phyloP scores from a whole-genome alignment of 805 yeast genomes.

The Zygosaccharomyces siamensis region DNA sequence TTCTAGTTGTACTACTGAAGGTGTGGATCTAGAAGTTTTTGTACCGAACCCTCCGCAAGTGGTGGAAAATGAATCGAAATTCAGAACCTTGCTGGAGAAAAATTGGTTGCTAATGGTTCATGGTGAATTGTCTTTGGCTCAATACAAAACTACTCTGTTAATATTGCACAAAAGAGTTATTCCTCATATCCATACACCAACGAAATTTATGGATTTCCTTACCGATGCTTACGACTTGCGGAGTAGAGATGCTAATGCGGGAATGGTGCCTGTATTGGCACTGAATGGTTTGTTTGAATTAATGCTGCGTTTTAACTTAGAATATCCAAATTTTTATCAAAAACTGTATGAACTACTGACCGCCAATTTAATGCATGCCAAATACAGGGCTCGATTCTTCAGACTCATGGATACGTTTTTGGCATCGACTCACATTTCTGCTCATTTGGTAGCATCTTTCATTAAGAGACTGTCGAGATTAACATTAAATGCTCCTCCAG shows the following conservation, averaged over 20 bases:
- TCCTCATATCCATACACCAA: slow-evolving; percentile 76
- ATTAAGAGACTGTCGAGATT: slow-evolving; percentile 77
- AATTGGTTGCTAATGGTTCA: slow-evolving; percentile 58
- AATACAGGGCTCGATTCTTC: slow-evolving; percentile 81
- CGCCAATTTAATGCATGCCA: slow-evolving; percentile 67
- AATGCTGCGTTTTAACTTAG: slow-evolving; percentile 76
- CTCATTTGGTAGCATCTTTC: slow-evolving; percentile 80
- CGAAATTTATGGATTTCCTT: slow-evolving; percentile 84
- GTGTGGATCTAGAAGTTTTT: slow-evolving; percentile 37
- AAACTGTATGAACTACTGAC: slow-evolving; percentile 80
- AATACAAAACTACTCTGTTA: slow-evolving; percentile 63
- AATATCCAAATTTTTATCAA: slow-evolving; percentile 83
- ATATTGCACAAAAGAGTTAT: slow-evolving; percentile 79
- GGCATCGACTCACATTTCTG: slow-evolving; percentile 81
- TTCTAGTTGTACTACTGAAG: slow-evolving; percentile 30
- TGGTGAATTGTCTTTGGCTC: slow-evolving; percentile 44
- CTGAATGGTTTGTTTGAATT: slow-evolving; percentile 83
- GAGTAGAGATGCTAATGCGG: slow-evolving; percentile 28
- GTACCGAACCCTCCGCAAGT: slow-evolving; percentile 46
- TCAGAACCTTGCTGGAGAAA: slow-evolving; percentile 63
- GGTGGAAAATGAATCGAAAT: slow-evolving; percentile 40
- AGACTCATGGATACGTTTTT: slow-evolving; percentile 81
- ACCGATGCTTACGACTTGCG: slow-evolving; percentile 70
- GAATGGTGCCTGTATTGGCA: slow-evolving; percentile 67
- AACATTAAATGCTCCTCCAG: slow-evolving; percentile 72